These are phyloP conservation scores for Aspergillus pseudonomiae DNA, from an alignment of 2,329 filamentous ascomycete species.

Conservation along the genomic window DNA sequence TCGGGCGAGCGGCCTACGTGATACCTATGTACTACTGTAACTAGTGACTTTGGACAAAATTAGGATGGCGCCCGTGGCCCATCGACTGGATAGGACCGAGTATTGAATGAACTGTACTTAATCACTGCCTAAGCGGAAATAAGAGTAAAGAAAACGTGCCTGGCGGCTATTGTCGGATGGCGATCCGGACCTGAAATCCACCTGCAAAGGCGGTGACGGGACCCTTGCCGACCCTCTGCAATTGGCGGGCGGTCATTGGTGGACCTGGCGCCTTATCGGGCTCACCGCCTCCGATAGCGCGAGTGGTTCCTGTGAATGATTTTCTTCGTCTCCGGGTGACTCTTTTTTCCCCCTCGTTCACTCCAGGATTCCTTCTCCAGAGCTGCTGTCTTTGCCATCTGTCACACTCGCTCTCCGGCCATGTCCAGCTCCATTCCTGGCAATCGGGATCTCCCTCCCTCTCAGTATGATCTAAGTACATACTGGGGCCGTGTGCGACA, in stretches of 20 bases:
- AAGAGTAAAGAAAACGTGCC: not conserved
- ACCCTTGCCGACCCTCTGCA: not conserved
- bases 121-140: not conserved
- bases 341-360: conserved; percentile 1
- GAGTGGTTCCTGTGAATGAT: conserved; percentile 19
- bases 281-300: conserved; percentile 41
- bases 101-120: not conserved
- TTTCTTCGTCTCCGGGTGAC: conserved; percentile 14
- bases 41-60: conserved; percentile 5
- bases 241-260: conserved; percentile 23
- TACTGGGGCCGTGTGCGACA: conserved; percentile 96
- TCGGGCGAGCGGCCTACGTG: conserved; percentile 12
- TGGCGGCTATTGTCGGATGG: not conserved
- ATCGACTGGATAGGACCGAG: not conserved
- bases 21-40: conserved; percentile 13
- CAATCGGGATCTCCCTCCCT: conserved; percentile 81
- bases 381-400: conserved; percentile 11
- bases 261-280: conserved; percentile 29
- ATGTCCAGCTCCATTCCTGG: conserved; percentile 68
- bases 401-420: conserved; percentile 13
- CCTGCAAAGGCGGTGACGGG: conserved; percentile 16
- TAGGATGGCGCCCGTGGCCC: not conserved
- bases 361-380: conserved; percentile 7
- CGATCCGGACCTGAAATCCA: not conserved
- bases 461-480: conserved; percentile 87